Percentiles rank a stretch among this genome's conserved stretches.
phyloP scores from a whole-genome alignment of 2,329 filamentous ascomycete genomes.

The Drechslerella dactyloides region DNA sequence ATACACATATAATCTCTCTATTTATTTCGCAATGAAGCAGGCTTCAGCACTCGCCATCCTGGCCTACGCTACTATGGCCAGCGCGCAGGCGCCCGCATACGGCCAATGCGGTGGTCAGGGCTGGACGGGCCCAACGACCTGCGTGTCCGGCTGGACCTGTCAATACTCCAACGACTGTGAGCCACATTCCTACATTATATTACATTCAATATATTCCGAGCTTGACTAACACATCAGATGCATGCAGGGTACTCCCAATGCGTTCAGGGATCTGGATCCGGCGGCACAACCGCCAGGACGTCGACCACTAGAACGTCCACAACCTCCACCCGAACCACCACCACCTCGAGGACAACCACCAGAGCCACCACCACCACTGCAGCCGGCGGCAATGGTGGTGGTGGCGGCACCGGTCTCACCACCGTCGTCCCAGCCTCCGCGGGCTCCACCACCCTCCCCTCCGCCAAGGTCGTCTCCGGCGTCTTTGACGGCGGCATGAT shows the following conservation, averaged over 20 bases:
- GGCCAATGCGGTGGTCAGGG: conserved; percentile 56
- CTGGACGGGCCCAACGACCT: conserved; percentile 51
- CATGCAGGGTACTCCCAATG: conserved; percentile 47
- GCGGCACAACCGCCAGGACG: conserved; percentile 54
- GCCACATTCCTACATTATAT: not conserved
- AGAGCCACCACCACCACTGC: conserved; percentile 39
- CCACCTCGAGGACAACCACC: conserved; percentile 47
- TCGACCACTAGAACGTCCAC: conserved; percentile 18
- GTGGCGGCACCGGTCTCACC: conserved; percentile 48
- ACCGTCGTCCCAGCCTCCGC: conserved; percentile 40
- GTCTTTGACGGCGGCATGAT: conserved; percentile 63
- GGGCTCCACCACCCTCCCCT: conserved; percentile 58
- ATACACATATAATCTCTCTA: conserved; percentile 4
- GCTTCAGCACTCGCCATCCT: conserved; percentile 22
- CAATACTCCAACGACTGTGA: conserved; percentile 42
- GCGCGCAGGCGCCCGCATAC: conserved; percentile 41
- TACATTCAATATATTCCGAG: not conserved
- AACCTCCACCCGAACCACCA: conserved; percentile 51
- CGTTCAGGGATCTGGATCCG: conserved; percentile 27
- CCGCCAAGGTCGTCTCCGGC: conserved; percentile 57
- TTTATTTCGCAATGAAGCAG: conserved; percentile 27
- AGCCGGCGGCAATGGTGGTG: conserved; percentile 10
- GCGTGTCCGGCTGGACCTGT: conserved; percentile 49
- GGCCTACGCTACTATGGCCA: conserved; percentile 41
- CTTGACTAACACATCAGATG: not conserved